Conservation (phyloP, 805 yeast genomes). For the Diddensiella santjacobensis region DNA sequence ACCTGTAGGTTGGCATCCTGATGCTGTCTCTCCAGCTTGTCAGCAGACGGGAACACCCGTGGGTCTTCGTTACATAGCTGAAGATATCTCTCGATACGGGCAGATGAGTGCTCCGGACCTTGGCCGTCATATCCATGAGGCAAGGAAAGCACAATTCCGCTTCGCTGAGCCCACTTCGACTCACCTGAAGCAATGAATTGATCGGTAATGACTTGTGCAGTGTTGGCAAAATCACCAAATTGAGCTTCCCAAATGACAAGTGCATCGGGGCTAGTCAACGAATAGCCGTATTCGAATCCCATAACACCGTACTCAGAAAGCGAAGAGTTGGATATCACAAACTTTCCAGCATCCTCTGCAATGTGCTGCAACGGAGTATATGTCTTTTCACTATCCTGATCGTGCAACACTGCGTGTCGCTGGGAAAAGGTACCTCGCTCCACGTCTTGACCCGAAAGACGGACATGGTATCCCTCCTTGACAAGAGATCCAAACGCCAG, state of each 20-base stretch:
- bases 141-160: slow-evolving; percentile 89
- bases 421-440: slow-evolving; percentile 99
- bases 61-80: slow-evolving; percentile 95
- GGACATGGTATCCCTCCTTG: slow-evolving; percentile 90
- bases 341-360: slow-evolving; percentile 70
- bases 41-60: slow-evolving; percentile 85
- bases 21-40: slow-evolving; percentile 91
- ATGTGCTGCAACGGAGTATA: slow-evolving; percentile 83
- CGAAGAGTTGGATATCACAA: slow-evolving; percentile 88
- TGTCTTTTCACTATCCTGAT: slow-evolving; percentile 79
- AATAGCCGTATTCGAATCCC: slow-evolving; percentile 99
- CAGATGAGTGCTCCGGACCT: slow-evolving; percentile 99
- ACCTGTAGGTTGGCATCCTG: slow-evolving; percentile 98
- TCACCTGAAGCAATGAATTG: slow-evolving; percentile 97
- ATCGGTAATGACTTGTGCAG: slow-evolving; percentile 96
- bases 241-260: slow-evolving; percentile 99
- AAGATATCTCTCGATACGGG: slow-evolving; percentile 94
- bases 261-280: slow-evolving; percentile 95
- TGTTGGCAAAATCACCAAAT: slow-evolving; percentile 99
- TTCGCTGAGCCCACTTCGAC: slow-evolving; percentile 98
- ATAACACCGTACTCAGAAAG: slow-evolving; percentile 98
- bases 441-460: slow-evolving; percentile 98
- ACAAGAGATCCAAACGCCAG: slow-evolving; percentile 92
- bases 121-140: slow-evolving; percentile 99
- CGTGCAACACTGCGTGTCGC: slow-evolving; percentile 98